These are phyloP conservation scores for Nicotiana sylvestris DNA, from an alignment of 257 asterid species.

Conservation along the genomic window DNA sequence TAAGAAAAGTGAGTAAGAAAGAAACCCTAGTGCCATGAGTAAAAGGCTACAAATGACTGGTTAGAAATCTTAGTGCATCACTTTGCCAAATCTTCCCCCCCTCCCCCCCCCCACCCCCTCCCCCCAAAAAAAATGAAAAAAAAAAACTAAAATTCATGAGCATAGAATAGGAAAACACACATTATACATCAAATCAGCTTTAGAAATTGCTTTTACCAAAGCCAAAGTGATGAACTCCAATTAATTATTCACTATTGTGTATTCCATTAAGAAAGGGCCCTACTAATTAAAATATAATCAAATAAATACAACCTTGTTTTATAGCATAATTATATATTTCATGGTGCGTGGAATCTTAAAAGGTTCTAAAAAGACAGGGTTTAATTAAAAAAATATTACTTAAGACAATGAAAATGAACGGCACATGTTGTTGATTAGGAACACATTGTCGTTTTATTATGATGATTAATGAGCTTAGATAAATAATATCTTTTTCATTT, in stretches of 20 bases:
- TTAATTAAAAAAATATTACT: background rate
- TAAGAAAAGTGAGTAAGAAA: too few species aligned
- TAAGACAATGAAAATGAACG: background rate
- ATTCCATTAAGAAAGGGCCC: background rate
- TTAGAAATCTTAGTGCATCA: background rate
- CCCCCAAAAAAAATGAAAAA: background rate
- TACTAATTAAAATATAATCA: background rate
- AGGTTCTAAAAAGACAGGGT: background rate
- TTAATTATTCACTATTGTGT: background rate
- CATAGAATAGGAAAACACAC: background rate
- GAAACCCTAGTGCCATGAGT: too few species aligned
- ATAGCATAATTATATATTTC: background rate
- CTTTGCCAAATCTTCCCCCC: background rate
- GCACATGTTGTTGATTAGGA: slow-evolving; percentile 11
- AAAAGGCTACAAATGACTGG: background rate
- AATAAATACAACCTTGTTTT: background rate
- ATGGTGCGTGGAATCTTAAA: slow-evolving; percentile 16
- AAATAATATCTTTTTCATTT: background rate
- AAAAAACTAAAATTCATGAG: slow-evolving; percentile 4
- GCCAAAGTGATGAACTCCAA: background rate
- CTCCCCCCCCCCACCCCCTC: too few species aligned
- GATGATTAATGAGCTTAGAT: background rate
- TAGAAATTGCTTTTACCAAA: background rate
- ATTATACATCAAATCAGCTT: background rate
- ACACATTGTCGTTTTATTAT: slow-evolving; percentile 8